Base-by-base conservation (phyloP, 2,329 filamentous ascomycete genomes). In the Dryadomyces quercivorus region DNA sequence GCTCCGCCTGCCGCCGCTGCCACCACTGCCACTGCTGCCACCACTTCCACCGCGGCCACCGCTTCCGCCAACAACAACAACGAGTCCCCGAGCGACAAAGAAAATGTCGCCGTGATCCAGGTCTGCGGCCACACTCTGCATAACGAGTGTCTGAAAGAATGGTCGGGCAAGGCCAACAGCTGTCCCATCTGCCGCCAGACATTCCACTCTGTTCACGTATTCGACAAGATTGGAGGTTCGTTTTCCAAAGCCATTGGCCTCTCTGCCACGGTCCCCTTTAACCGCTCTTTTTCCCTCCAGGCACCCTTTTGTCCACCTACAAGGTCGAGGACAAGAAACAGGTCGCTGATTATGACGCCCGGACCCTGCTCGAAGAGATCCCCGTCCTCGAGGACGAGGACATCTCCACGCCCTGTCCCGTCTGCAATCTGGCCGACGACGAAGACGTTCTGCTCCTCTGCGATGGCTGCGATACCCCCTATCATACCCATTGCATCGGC, bases 131-230 rank as follows among this genome's bases (percentile, higher is more conserved):
- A 98, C 74, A 80, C 91, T 62, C 76, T 98, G 62, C 93, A 98
- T 72, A 85, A 98, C 72, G 83, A 86, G 52, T 98, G 93, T 69
- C 78, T 98, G 61, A 86, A 86, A 63, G 88, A 90, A 62, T 98
- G 93, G 93, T 89, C 92, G 48, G 88, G 94, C 70, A 86, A 94
- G 68, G 92, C 93, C 59, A 98, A 97, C 71, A 96, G 91, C 67
- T 98, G 93, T 69, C 93, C 93, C 48, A 95, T 98, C 69, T 98
- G 93, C 71, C 87, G 93, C 61, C 86, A 88, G 63, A 82, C 80
- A 59, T 97, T 98, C 74, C 92, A 97, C 70, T 73, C 85, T 63
- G 91, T 98, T 61, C 83, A 93, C 66, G 83, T 98, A 58, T 86
- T 86, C 68, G 82, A 86, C 65, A 81, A 78, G 61, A 72, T 90